Evolutionary conservation across 2,329 filamentous ascomycete genomes (phyloP), one percentile per base, ranked within the genome.

Genomic region (Phaeosphaeria sp.): DNA sequence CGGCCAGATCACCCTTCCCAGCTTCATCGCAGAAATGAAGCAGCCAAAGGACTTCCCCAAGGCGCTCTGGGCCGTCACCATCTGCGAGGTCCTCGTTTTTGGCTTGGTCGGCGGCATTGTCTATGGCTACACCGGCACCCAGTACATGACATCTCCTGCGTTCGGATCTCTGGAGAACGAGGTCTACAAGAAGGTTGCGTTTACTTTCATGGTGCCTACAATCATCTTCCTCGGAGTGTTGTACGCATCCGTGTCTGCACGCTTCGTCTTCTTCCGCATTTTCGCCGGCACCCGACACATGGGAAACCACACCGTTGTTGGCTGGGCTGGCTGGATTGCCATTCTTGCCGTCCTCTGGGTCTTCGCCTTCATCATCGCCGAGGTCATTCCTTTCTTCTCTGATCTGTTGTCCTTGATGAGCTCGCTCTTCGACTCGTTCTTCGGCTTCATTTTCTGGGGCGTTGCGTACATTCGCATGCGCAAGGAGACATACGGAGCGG

Each of bases 381-480:
- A 97, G 75, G 89, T 96, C 46, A 97, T 97, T 70, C 93, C 93
- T 0, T 97, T 97, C 84, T 97, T 97, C 80, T 90, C 88, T 8
- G 92, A 92, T 59, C 81, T 85, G 63, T 77, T 85, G n/a, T 88
- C 88, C 4, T 82, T 92, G 60, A 91, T 93, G 89, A 91, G 88
- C n/a, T 92, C 92, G 3, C 85, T 97, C 1, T 97, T 97, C 73
- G 92, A 97, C 78, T 94, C 91, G 53, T 94, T 93, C 83, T 94
- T 94, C 69, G 93, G 93, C 22, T 97, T 97, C 82, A 96, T 97
- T 72, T 97, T 97, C 82, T 97, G 91, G 91, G 91, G 90, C 13
- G 85, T 92, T 1, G 91, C 91, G 0, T 94, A 92, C 72, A 85
- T 93, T 71, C 86, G 90, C 55, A 91, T 94, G 90, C 84, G 90